phyloP scores from a whole-genome alignment of 371 early-diverging fungal species.

The Mortierella polycephala region DNA sequence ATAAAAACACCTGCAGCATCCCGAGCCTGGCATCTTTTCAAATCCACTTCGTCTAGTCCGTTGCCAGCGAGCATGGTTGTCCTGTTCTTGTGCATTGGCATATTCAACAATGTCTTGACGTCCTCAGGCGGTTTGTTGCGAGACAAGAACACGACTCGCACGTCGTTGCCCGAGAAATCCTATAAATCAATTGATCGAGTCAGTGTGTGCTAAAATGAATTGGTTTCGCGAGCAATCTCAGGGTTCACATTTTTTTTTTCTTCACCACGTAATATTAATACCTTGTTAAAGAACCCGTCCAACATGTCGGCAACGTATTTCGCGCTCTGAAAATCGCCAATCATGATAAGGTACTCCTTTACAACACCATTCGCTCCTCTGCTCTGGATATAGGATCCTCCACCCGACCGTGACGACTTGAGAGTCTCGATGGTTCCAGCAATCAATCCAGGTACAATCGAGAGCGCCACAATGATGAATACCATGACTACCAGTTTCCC shows the following conservation, averaged over 20 bases:
- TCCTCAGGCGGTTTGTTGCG: conserved; percentile 62
- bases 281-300: conserved; percentile 69
- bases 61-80: conserved; percentile 50
- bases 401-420: conserved; percentile 59
- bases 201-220: too few species aligned
- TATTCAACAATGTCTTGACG: conserved; percentile 57
- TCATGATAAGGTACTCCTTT: conserved; percentile 67
- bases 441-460: conserved; percentile 70
- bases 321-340: conserved; percentile 68
- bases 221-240: neutral
- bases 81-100: conserved; percentile 48
- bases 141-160: conserved; percentile 68
- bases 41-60: conserved; percentile 41
- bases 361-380: conserved; percentile 55
- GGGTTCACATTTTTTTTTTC: neutral
- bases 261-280: conserved; percentile 21
- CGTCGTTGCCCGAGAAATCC: conserved; percentile 57
- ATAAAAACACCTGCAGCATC: conserved; percentile 63
- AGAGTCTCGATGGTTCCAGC: conserved; percentile 67
- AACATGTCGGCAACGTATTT: conserved; percentile 69
- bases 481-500: conserved; percentile 75
- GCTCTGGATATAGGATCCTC: conserved; percentile 35
- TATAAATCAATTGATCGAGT: conserved; percentile 24
- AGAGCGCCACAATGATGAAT: conserved; percentile 73
- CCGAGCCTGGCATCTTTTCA: conserved; percentile 55